These are phyloP conservation scores for Cyberlindnera meyerae DNA, from an alignment of 805 yeast species.

Conservation along the genomic window DNA sequence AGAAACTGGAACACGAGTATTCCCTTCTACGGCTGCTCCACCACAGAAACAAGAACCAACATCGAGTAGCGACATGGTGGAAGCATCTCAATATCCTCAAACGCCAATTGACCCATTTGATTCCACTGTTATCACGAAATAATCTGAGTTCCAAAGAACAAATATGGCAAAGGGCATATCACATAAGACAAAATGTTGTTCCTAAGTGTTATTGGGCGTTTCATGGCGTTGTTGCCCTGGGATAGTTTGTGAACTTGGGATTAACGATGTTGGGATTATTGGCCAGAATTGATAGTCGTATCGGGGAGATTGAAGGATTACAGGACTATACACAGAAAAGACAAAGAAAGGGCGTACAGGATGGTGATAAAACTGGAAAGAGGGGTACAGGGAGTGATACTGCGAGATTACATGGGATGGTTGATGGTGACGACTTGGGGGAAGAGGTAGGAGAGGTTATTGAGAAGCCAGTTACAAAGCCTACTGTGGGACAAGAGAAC, in stretches of 20 bases:
- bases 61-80: slow-evolving; percentile 75
- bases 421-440: slow-evolving; percentile 12
- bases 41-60: slow-evolving; percentile 75
- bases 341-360: neutral
- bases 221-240: slow-evolving; percentile 63
- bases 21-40: slow-evolving; percentile 57
- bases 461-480: neutral
- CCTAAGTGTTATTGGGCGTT: slow-evolving; percentile 54
- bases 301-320: slow-evolving; percentile 13
- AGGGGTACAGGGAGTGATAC: neutral
- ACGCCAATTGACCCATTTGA: slow-evolving; percentile 43
- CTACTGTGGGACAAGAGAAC: no score
- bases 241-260: slow-evolving; percentile 74
- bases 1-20: slow-evolving; percentile 42
- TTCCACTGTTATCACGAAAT: slow-evolving; percentile 22
- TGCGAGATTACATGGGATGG: no score
- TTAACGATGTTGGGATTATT: slow-evolving; percentile 57
- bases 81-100: slow-evolving; percentile 56
- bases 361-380: neutral
- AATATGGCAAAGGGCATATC: slow-evolving; percentile 14
- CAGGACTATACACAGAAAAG: slow-evolving; percentile 4
- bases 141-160: slow-evolving; percentile 9
- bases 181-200: slow-evolving; percentile 33
- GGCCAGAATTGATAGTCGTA: slow-evolving; percentile 37
- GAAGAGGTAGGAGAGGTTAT: slow-evolving; percentile 33